phyloP scores from a whole-genome alignment of 345 rosid species.

The Eutrema heterophyllum region DNA sequence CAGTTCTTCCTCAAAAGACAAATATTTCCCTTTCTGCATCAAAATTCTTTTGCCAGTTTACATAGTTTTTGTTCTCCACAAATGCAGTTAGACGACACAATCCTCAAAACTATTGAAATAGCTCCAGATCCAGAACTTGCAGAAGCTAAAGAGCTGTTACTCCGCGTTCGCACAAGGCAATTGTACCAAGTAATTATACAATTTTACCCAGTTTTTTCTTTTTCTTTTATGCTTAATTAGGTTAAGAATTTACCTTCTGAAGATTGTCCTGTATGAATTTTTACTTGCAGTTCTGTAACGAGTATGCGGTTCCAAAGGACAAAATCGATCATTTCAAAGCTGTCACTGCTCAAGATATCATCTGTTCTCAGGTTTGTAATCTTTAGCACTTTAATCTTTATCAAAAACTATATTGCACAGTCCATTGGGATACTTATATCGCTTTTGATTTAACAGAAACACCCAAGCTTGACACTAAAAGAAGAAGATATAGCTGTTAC shows the following conservation, averaged over 20 bases:
- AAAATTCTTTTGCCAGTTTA: neutral
- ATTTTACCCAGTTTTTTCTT: neutral
- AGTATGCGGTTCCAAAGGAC: constrained; percentile 89
- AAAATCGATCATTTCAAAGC: constrained; percentile 66
- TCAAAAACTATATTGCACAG: neutral
- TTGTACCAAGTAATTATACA: constrained; percentile 60
- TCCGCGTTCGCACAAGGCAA: constrained; percentile 72
- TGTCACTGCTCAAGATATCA: constrained; percentile 76
- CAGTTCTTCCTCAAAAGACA: neutral
- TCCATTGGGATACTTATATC: neutral
- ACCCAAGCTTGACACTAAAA: constrained; percentile 48
- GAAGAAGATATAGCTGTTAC: constrained; percentile 76
- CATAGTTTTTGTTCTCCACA: neutral
- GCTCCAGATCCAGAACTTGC: constrained; percentile 57
- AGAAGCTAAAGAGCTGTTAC: constrained; percentile 69
- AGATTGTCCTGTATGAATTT: too few species aligned
- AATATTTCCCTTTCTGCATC: neutral
- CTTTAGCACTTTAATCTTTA: neutral
- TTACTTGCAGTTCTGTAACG: constrained; percentile 77
- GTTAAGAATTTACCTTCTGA: too few species aligned
- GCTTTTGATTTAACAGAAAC: constrained; percentile 41
- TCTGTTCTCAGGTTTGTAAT: constrained; percentile 71
- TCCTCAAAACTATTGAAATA: constrained; percentile 74
- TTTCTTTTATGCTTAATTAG: neutral
- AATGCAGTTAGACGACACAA: constrained; percentile 77